Base-by-base conservation (phyloP, 2,329 filamentous ascomycete species). In the Beauveria bassiana region DNA sequence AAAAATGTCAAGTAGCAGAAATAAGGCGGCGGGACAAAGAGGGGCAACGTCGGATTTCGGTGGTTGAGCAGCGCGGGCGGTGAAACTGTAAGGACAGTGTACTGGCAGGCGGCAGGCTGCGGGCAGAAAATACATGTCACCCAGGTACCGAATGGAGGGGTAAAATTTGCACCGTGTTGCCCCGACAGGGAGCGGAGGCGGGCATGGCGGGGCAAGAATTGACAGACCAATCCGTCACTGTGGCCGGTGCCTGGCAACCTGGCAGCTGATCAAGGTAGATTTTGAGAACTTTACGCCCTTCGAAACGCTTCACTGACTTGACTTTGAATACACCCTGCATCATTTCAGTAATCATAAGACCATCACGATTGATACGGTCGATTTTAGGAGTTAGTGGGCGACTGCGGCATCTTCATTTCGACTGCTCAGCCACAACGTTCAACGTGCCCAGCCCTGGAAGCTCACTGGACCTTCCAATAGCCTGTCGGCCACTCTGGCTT, bases 1-100 rank as follows among this genome's bases (percentile, higher is more conserved):
- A 61, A 66, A 62, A 5, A 66, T n/a, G 28, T 42, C 12, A 51
- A 16, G 46, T 49, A n/a, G 46, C 56, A 51, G 22, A 49, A 59
- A 59, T 59, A 50, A 42, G 56, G 55, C 56, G 45, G 45, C 45
- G 46, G 56, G 56, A 49, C 54, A 57, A 59, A 59, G 56, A 59
- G 56, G 56, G 56, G 56, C 56, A 59, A 46, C 46, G 56, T 57
- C 45, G 46, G 56, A 59, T 59, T 59, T 38, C 42, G 56, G 56
- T 43, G 57, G 57, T 53, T 51, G 57, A 51, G 24, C 12, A 5
- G 24, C 40, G 57, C 40, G 57, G 49, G 57, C 57, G 57, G 57
- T 59, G 47, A 52, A 59, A 38, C 31, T 34, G 10, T 12, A 3
- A 34, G 31, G 31, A 59, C 45, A 47, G 38, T 31, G 45, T 42